Evolutionary conservation across 2,329 filamentous ascomycete genomes (phyloP), one percentile per base, ranked within the genome.

Genomic region (Lojkania enalia): DNA sequence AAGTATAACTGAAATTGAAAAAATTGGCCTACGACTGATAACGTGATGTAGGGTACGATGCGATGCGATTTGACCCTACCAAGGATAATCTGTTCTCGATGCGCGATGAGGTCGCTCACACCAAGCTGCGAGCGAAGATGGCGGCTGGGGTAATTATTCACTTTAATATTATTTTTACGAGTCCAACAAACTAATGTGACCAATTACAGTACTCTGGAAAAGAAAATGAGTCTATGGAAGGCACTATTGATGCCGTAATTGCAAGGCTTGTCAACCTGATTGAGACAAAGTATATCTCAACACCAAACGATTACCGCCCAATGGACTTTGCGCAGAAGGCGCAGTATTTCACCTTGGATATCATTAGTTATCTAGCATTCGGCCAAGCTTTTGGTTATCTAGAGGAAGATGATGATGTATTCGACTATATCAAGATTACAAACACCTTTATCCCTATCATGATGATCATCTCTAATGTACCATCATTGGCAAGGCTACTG

Each of bases 331-430:
- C 65, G 2, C 62, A 60, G 3, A 75, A 75, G 44, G 64, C 70
- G 3, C 74, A 77, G 39, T 81, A 70, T 60, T 74, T 80, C 42
- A 77, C 77, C 1, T 63, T 80, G 13, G 79, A 81, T 46, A 71
- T 78, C 42, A 77, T 82, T 47, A 75, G 71, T 21, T 71, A 71
- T 35, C 55, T 81, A 2, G 74, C 74, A 0, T 78, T 79, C 44
- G 77, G 77, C 4, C 51, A 68, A 5, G 57, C 75, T 0, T 78
- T 77, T 47, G 77, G 77, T 1, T 76, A 73, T 51, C 61, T 80
- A 15, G 62, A 62, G n/a, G 60, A 70, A 4, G 77, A 80, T 39
- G 59, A 67, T n/a, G 77, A 80, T 47, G 44, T 75, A 1, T 71
- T 71, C 23, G 48, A 47, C 12, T 54, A 76, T 51, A 69, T 75